A percentile compares a stretch with the other conserved stretches of the same genome.
Conservation (phyloP, 805 yeast genomes). For the Yamadazyma takamatsuzukensis region DNA sequence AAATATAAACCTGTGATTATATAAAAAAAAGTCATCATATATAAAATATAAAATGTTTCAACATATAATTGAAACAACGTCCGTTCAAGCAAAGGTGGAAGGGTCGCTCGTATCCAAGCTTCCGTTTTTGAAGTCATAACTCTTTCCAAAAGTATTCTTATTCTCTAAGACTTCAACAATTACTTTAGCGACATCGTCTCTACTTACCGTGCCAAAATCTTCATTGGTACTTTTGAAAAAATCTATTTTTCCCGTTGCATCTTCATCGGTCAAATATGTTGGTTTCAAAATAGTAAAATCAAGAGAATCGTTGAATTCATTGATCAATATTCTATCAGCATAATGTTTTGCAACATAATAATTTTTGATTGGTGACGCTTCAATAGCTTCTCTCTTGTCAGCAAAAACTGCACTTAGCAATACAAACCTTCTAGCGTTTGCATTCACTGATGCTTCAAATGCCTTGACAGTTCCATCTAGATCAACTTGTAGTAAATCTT, state of each 20-base stretch:
- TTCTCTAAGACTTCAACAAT: conserved; percentile 35
- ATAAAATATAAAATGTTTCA: too few relatives aligned
- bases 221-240: conserved; percentile 22
- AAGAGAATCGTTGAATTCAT: conserved; percentile 34
- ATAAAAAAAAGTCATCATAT: not conserved
- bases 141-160: conserved; percentile 36
- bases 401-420: conserved; percentile 57
- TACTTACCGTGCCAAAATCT: conserved; percentile 26
- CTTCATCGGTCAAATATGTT: conserved; percentile 38
- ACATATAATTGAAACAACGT: too few relatives aligned
- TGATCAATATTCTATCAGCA: conserved; percentile 46
- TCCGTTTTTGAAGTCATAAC: conserved; percentile 46
- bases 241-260: conserved; percentile 41
- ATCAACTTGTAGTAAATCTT: conserved; percentile 51
- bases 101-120: too few relatives aligned
- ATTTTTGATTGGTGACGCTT: conserved; percentile 23
- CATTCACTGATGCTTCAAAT: conserved; percentile 49
- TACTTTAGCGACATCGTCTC: conserved; percentile 56
- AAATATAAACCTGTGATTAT: not conserved
- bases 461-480: conserved; percentile 58
- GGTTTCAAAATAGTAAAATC: conserved; percentile 61
- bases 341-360: conserved; percentile 61
- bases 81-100: conserved; percentile 13
- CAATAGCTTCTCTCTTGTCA: conserved; percentile 40
- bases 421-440: conserved; percentile 43